phyloP scores from a whole-genome alignment of 2,329 filamentous ascomycete genomes.

The Cadophora malorum region DNA sequence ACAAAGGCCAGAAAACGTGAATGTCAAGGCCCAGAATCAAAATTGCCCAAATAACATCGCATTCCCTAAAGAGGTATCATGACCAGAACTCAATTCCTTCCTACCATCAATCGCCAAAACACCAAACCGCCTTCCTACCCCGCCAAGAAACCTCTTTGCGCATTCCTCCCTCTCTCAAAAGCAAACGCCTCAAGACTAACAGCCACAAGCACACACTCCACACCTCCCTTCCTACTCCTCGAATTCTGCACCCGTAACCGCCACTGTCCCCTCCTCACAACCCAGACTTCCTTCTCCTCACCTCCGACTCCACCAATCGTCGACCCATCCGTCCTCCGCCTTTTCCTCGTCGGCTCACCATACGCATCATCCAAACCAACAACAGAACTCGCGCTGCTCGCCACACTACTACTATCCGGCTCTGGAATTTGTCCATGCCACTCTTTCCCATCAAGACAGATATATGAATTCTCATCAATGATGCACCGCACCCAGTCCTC shows the following conservation, averaged over 20 bases:
- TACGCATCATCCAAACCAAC: constrained; percentile 18
- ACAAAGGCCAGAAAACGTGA: not conserved
- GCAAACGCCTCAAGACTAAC: constrained; percentile 79
- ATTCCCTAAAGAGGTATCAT: constrained; percentile 15
- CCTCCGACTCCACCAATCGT: constrained; percentile 23
- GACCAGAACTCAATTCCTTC: constrained; percentile 6
- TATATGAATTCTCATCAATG: constrained; percentile 64
- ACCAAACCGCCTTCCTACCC: not conserved
- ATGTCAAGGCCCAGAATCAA: not conserved
- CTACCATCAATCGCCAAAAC: constrained; percentile 1
- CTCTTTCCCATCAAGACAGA: constrained; percentile 62
- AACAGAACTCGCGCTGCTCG: constrained; percentile 24
- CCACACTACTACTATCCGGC: constrained; percentile 18
- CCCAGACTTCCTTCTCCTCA: constrained; percentile 54
- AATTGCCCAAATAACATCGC: not conserved
- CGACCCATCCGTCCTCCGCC: constrained; percentile 32
- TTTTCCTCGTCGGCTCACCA: constrained; percentile 28
- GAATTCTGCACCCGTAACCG: constrained; percentile 67
- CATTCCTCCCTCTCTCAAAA: constrained; percentile 71
- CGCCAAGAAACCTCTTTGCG: constrained; percentile 65
- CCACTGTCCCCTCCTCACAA: constrained; percentile 74
- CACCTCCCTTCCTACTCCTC: constrained; percentile 54
- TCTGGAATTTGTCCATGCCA: constrained; percentile 52
- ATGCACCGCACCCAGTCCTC: constrained; percentile 72
- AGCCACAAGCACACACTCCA: constrained; percentile 76